A percentile compares a stretch with the other conserved stretches of the same genome.
Evolutionary conservation across 805 yeast species (phyloP).

Genomic region (Priceomyces medius): DNA sequence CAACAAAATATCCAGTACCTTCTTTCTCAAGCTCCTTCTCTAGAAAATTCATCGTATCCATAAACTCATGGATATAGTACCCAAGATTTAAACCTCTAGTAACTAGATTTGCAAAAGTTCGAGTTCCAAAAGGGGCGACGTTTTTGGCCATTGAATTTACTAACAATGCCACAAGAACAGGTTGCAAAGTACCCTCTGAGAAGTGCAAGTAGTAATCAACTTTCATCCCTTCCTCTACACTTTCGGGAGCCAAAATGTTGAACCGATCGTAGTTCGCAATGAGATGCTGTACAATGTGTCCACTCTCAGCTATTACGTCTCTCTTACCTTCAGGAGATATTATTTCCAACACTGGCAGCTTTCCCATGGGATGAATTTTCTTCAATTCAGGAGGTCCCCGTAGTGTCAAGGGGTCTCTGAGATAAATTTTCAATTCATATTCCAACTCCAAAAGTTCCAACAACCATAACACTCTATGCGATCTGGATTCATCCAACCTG

Average conservation of each 20-base stretch:
- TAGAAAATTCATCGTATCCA: conserved; percentile 25
- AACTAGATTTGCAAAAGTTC: conserved; percentile 21
- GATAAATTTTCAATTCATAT: conserved; percentile 33
- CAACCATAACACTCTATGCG: conserved; percentile 38
- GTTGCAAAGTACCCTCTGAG: conserved; percentile 63
- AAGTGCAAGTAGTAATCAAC: conserved; percentile 55
- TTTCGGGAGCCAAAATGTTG: conserved; percentile 35
- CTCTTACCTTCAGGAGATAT: conserved; percentile 17
- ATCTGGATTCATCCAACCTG: conserved; percentile 35
- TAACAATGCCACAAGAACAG: conserved; percentile 37
- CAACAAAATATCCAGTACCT: conserved; percentile 43
- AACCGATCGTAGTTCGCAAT: conserved; percentile 48
- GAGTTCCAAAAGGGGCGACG: conserved; percentile 28
- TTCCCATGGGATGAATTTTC: conserved; percentile 36
- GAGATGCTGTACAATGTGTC: conserved; percentile 54
- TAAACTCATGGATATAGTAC: conserved; percentile 26
- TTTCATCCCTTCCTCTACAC: conserved; percentile 38
- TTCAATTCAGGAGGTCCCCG: conserved; percentile 35
- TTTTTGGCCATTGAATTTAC: conserved; percentile 24
- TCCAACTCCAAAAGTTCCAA: conserved; percentile 33
- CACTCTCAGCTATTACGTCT: conserved; percentile 54
- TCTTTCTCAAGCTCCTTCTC: conserved; percentile 25
- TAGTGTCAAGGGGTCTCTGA: conserved; percentile 18
- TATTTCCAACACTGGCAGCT: conserved; percentile 33
- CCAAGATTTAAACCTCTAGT: conserved; percentile 20